Conservation (phyloP, 2,329 filamentous ascomycete species). For the Colletotrichum lini region DNA sequence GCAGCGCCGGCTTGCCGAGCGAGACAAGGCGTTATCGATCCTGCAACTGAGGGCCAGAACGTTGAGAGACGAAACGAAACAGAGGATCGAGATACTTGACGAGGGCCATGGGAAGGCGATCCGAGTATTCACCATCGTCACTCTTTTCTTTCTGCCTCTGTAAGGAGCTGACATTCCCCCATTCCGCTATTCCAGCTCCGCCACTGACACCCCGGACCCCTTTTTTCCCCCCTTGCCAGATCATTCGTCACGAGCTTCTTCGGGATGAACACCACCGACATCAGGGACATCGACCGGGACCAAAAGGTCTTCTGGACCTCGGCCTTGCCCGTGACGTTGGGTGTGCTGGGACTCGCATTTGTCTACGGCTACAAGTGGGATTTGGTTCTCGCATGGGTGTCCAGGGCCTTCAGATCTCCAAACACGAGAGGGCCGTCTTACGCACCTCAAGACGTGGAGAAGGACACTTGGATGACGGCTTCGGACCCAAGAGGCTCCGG, state of each 20-base stretch:
- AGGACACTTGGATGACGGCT: conserved; percentile 1
- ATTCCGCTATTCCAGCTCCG: no score
- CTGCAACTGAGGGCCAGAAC: conserved; percentile 15
- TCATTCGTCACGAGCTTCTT: conserved; percentile 54
- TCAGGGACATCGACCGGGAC: conserved; percentile 55
- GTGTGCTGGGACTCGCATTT: conserved; percentile 47
- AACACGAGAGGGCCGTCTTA: background rate
- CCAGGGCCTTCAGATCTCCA: background rate
- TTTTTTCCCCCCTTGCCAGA: conserved; percentile 11
- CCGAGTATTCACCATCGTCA: conserved; percentile 57
- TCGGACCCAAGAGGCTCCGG: background rate
- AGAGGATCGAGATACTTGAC: conserved; percentile 47
- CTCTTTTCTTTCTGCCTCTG: conserved; percentile 56
- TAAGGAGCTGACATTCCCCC: conserved; percentile 43
- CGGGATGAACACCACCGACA: conserved; percentile 61
- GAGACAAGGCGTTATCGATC: conserved; percentile 15
- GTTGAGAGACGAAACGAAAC: conserved; percentile 46
- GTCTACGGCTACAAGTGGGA: conserved; percentile 46
- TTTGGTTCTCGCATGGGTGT: background rate
- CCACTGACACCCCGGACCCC: background rate
- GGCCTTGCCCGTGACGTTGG: conserved; percentile 55
- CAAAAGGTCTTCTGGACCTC: conserved; percentile 59
- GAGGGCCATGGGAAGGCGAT: conserved; percentile 52
- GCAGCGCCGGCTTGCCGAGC: background rate
- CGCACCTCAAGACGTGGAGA: background rate